These are phyloP conservation scores for Blumeria graminis DNA, from an alignment of 2,329 filamentous ascomycete genomes.

Conservation along the genomic window DNA sequence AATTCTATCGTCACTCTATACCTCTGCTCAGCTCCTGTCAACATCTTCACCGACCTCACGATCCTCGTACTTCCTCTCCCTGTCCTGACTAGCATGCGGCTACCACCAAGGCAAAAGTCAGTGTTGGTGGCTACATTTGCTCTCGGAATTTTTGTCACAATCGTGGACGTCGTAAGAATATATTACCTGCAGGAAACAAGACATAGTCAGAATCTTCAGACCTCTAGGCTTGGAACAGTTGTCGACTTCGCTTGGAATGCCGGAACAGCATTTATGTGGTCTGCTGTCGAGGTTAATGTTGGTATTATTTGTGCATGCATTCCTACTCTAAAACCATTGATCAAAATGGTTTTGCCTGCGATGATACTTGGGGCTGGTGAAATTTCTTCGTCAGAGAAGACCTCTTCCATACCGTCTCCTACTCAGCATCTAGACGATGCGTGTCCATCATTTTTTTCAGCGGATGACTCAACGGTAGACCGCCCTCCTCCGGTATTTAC, in stretches of 20 bases:
- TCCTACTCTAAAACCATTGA: conserved; percentile 73
- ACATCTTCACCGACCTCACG: conserved; percentile 74
- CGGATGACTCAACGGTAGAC: too few species aligned
- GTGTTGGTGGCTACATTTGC: conserved; percentile 72
- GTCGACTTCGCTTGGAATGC: conserved; percentile 46
- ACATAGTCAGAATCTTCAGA: conserved; percentile 2
- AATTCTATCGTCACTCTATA: conserved; percentile 34
- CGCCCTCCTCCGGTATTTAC: too few species aligned
- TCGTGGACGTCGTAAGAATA: conserved; percentile 74
- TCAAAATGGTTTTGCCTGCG: conserved; percentile 17
- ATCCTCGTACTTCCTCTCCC: conserved; percentile 75
- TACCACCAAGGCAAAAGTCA: conserved; percentile 67
- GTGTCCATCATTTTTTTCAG: too few species aligned
- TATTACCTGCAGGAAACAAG: conserved; percentile 50
- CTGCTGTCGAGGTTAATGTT: conserved; percentile 70
- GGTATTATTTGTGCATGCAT: conserved; percentile 81
- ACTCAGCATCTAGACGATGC: conserved; percentile 4
- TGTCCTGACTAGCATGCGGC: conserved; percentile 61
- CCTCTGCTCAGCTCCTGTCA: conserved; percentile 60
- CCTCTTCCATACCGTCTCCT: conserved; percentile 6
- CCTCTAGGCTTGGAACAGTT: conserved; percentile 21
- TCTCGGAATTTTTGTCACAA: conserved; percentile 65
- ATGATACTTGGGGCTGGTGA: conserved; percentile 9
- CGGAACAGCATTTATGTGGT: conserved; percentile 79
- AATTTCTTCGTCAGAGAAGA: not conserved